Conservation (phyloP, 2,329 filamentous ascomycete genomes). For the Alternaria viburni region DNA sequence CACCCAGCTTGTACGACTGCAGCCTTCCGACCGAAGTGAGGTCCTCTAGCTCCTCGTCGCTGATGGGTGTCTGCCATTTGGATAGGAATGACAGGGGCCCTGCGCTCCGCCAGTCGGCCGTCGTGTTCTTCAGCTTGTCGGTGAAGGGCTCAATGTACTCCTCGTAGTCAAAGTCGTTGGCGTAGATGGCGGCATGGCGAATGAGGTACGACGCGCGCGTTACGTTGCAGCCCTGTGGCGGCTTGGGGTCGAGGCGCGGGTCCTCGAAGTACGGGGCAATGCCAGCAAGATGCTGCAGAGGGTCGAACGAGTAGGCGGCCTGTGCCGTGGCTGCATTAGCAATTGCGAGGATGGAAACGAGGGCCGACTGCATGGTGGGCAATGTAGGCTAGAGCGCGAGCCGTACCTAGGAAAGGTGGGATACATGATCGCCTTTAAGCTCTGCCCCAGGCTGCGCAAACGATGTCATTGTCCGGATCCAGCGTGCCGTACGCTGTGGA, state of each 20-base stretch:
- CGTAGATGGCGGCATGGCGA: constrained; percentile 59
- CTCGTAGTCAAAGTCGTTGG: constrained; percentile 61
- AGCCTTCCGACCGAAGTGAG: constrained; percentile 67
- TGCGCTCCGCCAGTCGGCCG: constrained; percentile 64
- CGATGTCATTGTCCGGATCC: constrained; percentile 11
- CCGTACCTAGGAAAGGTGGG: constrained; percentile 10
- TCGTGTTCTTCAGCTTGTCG: constrained; percentile 65
- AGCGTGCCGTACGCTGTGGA: not conserved
- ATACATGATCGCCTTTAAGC: constrained; percentile 5
- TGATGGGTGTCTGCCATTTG: constrained; percentile 64
- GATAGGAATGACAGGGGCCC: constrained; percentile 63
- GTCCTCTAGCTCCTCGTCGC: constrained; percentile 63
- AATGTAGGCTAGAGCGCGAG: constrained; percentile 5
- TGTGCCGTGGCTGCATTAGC: constrained; percentile 33
- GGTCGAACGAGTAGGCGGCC: constrained; percentile 52
- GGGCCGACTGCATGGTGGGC: constrained; percentile 22
- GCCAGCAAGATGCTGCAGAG: constrained; percentile 57
- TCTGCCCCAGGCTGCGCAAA: not conserved
- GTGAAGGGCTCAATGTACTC: constrained; percentile 59
- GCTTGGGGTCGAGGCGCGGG: constrained; percentile 54
- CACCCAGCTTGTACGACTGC: constrained; percentile 65
- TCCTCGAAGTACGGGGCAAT: constrained; percentile 60
- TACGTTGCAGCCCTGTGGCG: constrained; percentile 60
- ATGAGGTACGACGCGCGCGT: constrained; percentile 58
- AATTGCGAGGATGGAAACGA: constrained; percentile 32